Conservation (phyloP, 2,329 filamentous ascomycete species). For the Fusarium protoensiforme region DNA sequence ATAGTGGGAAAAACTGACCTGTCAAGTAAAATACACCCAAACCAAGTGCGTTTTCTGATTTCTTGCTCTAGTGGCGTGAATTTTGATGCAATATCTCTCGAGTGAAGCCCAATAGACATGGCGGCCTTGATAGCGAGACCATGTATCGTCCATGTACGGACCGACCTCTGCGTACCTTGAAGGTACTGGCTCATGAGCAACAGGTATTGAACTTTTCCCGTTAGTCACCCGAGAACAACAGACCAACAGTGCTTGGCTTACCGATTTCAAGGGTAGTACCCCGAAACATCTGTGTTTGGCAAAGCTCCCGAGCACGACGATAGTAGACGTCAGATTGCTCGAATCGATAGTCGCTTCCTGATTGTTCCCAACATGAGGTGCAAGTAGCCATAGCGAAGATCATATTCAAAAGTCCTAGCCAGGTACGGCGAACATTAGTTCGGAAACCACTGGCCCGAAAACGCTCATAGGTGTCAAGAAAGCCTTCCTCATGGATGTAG, state of each 20-base stretch:
- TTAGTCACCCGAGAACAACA: background rate
- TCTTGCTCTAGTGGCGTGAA: background rate
- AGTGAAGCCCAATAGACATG: slow-evolving; percentile 3
- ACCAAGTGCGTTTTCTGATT: background rate
- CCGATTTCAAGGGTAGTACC: slow-evolving; percentile 56
- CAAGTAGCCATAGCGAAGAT: slow-evolving; percentile 60
- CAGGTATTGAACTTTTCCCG: slow-evolving; percentile 49
- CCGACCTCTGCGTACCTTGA: slow-evolving; percentile 52
- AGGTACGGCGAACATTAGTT: background rate
- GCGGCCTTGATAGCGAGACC: background rate
- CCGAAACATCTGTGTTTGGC: slow-evolving; percentile 53
- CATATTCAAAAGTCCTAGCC: slow-evolving; percentile 46
- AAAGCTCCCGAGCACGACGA: slow-evolving; percentile 55
- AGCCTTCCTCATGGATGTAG: background rate
- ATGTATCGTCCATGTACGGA: background rate
- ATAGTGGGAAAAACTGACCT: background rate
- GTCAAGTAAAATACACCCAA: background rate
- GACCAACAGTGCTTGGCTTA: background rate
- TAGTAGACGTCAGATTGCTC: slow-evolving; percentile 57
- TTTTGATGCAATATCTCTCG: background rate
- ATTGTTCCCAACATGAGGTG: background rate
- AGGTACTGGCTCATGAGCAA: slow-evolving; percentile 55
- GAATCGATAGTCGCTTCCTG: slow-evolving; percentile 41
- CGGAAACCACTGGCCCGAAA: background rate
- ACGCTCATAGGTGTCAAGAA: background rate